Conservation (phyloP, 129 eudicot species). For the Tagetes patula region DNA sequence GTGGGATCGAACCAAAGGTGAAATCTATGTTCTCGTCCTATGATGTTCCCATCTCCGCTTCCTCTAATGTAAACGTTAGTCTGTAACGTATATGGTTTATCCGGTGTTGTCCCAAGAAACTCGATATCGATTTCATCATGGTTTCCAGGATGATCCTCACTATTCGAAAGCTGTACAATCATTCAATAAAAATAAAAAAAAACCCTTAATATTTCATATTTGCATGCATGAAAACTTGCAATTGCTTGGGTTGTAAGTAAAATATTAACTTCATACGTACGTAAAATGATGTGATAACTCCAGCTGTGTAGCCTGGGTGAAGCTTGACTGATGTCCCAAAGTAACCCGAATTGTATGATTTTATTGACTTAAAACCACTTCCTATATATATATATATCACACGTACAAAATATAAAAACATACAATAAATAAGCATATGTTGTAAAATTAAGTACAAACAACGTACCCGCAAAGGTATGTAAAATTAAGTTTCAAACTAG, state of each 20-base stretch:
- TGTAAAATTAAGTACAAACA: no score
- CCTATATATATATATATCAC: slow-evolving; percentile 31
- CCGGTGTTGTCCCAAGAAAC: slow-evolving; percentile 68
- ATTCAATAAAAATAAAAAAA: background rate
- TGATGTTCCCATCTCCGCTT: slow-evolving; percentile 74
- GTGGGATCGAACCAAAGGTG: slow-evolving; percentile 96
- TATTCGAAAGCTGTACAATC: slow-evolving; percentile 62
- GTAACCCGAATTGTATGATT: slow-evolving; percentile 61
- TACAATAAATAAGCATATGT: no score
- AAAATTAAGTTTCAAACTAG: no score
- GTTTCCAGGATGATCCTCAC: slow-evolving; percentile 61
- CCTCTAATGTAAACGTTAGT: slow-evolving; percentile 78
- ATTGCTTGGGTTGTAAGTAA: background rate
- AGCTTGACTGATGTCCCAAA: slow-evolving; percentile 70
- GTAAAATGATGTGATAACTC: slow-evolving; percentile 75
- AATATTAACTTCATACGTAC: slow-evolving; percentile 33
- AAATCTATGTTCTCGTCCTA: slow-evolving; percentile 73
- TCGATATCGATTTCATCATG: slow-evolving; percentile 86
- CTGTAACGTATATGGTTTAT: slow-evolving; percentile 66
- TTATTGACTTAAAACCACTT: slow-evolving; percentile 74
- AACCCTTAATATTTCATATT: background rate
- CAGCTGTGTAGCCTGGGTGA: slow-evolving; percentile 87
- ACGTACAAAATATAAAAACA: no score
- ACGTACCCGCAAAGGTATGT: no score
- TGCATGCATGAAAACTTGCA: slow-evolving; percentile 1